phyloP scores from a whole-genome alignment of 1,139 yeast species.

The Protomyces macrosporus region DNA sequence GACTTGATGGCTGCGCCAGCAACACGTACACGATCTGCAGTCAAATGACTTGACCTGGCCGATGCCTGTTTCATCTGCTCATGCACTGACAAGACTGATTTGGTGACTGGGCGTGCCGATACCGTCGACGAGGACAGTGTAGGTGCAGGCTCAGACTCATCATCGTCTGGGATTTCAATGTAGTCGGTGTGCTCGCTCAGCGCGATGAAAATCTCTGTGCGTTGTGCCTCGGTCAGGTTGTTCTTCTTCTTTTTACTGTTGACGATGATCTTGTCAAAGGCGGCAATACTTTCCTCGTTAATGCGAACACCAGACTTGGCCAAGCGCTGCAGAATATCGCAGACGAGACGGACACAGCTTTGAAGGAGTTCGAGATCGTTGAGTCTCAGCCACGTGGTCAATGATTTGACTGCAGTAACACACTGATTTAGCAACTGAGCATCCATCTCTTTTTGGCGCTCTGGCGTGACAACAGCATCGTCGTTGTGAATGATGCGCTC shows the following conservation, averaged over 20 bases:
- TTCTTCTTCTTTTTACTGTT: slow-evolving; percentile 63
- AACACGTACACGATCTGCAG: background rate
- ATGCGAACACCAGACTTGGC: slow-evolving; percentile 48
- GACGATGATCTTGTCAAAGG: slow-evolving; percentile 59
- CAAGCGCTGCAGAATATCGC: slow-evolving; percentile 58
- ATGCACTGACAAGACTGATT: slow-evolving; percentile 3
- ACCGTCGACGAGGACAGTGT: background rate
- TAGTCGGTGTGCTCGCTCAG: slow-evolving; percentile 27
- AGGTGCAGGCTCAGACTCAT: background rate
- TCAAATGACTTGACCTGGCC: background rate
- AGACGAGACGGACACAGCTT: slow-evolving; percentile 55
- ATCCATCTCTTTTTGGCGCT: slow-evolving; percentile 29
- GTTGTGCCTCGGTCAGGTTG: slow-evolving; percentile 33
- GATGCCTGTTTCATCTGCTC: slow-evolving; percentile 10
- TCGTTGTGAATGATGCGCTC: slow-evolving; percentile 34
- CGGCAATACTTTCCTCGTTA: slow-evolving; percentile 48
- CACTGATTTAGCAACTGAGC: slow-evolving; percentile 37
- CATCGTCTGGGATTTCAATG: slow-evolving; percentile 14
- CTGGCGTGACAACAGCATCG: background rate
- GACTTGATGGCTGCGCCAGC: background rate
- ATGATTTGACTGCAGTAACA: slow-evolving; percentile 32
- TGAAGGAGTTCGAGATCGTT: slow-evolving; percentile 71
- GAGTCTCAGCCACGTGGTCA: slow-evolving; percentile 59
- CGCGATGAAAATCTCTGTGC: slow-evolving; percentile 32
- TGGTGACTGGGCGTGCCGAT: background rate